Conservation (phyloP, 1,284 basidiomycete genomes). For the Puccinia novopanici region DNA sequence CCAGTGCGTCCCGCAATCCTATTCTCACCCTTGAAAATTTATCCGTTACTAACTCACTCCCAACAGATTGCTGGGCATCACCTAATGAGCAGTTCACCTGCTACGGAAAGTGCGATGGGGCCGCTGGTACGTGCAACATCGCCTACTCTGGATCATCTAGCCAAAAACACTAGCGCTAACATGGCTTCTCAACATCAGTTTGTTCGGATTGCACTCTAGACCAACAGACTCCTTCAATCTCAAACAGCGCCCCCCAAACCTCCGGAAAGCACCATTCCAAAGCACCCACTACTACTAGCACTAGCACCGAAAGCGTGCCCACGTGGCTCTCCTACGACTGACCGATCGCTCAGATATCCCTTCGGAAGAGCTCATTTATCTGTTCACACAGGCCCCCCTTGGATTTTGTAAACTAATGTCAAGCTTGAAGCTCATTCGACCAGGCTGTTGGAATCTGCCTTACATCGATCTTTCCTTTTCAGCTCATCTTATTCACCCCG, state of each 20-base stretch:
- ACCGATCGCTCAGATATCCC: not conserved
- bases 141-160: not conserved
- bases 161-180: not conserved
- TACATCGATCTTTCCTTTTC: too few relatives aligned
- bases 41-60: not conserved
- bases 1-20: not conserved
- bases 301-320: not conserved
- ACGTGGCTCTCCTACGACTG: slow-evolving; percentile 17
- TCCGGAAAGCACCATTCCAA: not conserved
- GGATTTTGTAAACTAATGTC: too few relatives aligned
- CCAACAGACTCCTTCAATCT: slow-evolving; percentile 28
- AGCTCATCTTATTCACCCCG: too few relatives aligned
- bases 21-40: not conserved
- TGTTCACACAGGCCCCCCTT: too few relatives aligned
- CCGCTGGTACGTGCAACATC: slow-evolving; percentile 10
- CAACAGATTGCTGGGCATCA: slow-evolving; percentile 18
- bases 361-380: not conserved
- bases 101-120: slow-evolving; percentile 5
- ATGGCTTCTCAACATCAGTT: not conserved
- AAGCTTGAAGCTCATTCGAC: too few relatives aligned
- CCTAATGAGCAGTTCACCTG: slow-evolving; percentile 23
- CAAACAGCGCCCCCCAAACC: slow-evolving; percentile 2
- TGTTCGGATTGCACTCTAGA: slow-evolving; percentile 10
- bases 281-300: not conserved
- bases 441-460: too few relatives aligned